Evolutionary conservation across 306 rosid species (phyloP).

Genomic region (Castanea mollissima): DNA sequence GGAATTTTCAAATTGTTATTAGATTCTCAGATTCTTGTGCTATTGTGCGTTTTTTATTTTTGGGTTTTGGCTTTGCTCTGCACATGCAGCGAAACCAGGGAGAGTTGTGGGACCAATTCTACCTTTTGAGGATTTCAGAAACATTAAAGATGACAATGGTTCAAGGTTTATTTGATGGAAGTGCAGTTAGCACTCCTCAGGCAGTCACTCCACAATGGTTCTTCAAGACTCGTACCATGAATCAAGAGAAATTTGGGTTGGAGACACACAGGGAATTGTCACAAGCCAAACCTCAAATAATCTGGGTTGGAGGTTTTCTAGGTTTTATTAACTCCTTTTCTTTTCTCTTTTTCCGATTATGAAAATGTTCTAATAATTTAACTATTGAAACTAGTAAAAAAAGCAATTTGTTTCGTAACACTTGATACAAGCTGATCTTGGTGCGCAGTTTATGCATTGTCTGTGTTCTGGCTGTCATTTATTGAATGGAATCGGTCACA

Average conservation of each 20-base stretch:
- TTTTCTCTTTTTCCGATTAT: no score
- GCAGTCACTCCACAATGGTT: constrained; percentile 56
- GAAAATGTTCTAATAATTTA: no score
- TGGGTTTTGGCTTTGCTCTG: constrained; percentile 3
- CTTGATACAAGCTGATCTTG: no score
- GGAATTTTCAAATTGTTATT: background rate
- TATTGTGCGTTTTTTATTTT: background rate
- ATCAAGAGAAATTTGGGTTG: constrained; percentile 33
- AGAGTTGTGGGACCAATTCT: constrained; percentile 69
- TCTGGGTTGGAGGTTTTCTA: background rate
- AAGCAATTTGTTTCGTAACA: no score
- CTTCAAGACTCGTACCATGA: constrained; percentile 37
- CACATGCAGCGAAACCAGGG: constrained; percentile 67
- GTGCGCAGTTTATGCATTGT: no score
- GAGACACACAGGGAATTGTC: constrained; percentile 38
- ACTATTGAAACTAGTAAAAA: no score
- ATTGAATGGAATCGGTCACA: no score
- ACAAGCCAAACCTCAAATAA: constrained; percentile 38
- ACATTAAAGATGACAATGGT: constrained; percentile 41
- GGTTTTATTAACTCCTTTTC: no score
- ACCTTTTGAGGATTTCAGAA: constrained; percentile 53
- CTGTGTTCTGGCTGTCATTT: no score
- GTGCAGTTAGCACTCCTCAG: constrained; percentile 41
- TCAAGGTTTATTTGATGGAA: constrained; percentile 40
- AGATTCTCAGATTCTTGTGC: background rate